Percentiles rank a stretch among this genome's conserved stretches.
phyloP scores from a whole-genome alignment of 495 filamentous ascomycete species.

The Penicillium roqueforti region DNA sequence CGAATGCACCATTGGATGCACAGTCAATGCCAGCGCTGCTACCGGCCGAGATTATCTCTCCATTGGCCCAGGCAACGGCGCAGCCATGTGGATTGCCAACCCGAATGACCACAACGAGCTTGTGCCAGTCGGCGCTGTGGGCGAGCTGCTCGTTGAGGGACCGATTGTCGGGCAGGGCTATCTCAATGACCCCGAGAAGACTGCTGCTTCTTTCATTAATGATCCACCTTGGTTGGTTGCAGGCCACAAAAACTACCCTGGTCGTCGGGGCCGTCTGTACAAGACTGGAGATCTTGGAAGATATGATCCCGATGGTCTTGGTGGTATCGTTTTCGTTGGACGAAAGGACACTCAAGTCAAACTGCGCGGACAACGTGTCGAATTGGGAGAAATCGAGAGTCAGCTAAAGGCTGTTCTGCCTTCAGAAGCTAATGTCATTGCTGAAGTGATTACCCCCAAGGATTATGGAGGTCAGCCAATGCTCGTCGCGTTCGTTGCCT shows the following conservation, averaged over 20 bases:
- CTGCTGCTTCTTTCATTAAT: slow-evolving; percentile 43
- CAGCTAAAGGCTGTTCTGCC: slow-evolving; percentile 33
- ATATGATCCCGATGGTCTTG: slow-evolving; percentile 50
- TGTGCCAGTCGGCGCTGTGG: slow-evolving; percentile 48
- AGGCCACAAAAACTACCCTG: slow-evolving; percentile 32
- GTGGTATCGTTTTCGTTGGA: slow-evolving; percentile 53
- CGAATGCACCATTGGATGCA: slow-evolving; percentile 47
- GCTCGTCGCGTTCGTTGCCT: slow-evolving; percentile 39
- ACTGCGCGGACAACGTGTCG: slow-evolving; percentile 58
- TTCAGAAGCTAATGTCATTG: slow-evolving; percentile 31
- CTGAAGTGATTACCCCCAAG: slow-evolving; percentile 37
- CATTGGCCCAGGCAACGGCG: slow-evolving; percentile 38
- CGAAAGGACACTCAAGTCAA: slow-evolving; percentile 62
- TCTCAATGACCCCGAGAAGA: slow-evolving; percentile 45
- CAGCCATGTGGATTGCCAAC: slow-evolving; percentile 46
- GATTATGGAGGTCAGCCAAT: slow-evolving; percentile 28
- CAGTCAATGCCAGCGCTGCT: slow-evolving; percentile 40
- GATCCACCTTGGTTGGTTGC: slow-evolving; percentile 45
- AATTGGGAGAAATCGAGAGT: slow-evolving; percentile 53
- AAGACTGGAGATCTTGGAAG: slow-evolving; percentile 52
- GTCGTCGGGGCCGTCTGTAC: slow-evolving; percentile 40
- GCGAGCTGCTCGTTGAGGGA: slow-evolving; percentile 54
- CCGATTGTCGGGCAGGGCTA: slow-evolving; percentile 51
- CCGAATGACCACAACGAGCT: slow-evolving; percentile 42
- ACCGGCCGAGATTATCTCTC: slow-evolving; percentile 36